Evolutionary conservation across 257 asterid species (phyloP).

Genomic region (Osmanthus fragrans): DNA sequence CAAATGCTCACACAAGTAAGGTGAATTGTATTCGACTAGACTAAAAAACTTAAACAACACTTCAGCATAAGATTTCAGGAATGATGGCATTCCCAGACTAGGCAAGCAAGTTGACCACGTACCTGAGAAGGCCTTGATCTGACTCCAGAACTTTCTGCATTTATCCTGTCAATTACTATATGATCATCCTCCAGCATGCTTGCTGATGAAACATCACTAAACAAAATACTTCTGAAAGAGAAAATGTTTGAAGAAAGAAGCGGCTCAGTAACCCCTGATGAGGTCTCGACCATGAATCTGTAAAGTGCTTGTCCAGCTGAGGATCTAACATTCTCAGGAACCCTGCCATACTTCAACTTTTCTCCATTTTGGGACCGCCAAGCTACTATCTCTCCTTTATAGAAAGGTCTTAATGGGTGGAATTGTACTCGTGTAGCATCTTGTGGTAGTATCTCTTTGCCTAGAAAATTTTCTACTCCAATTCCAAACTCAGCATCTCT

Average conservation of each 20-base stretch:
- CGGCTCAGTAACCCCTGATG: slow-evolving; percentile 54
- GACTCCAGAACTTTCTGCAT: slow-evolving; percentile 48
- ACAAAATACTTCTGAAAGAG: slow-evolving; percentile 75
- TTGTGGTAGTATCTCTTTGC: slow-evolving; percentile 78
- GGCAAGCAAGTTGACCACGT: slow-evolving; percentile 23
- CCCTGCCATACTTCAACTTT: slow-evolving; percentile 81
- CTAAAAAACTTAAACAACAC: slow-evolving; percentile 12
- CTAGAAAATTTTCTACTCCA: slow-evolving; percentile 57
- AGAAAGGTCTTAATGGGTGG: slow-evolving; percentile 93
- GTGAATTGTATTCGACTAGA: not conserved
- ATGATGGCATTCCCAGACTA: slow-evolving; percentile 4
- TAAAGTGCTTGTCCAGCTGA: slow-evolving; percentile 89
- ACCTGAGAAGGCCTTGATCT: slow-evolving; percentile 62
- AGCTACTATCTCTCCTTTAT: slow-evolving; percentile 91
- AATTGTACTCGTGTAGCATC: slow-evolving; percentile 88
- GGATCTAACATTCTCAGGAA: slow-evolving; percentile 83
- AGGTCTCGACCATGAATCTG: slow-evolving; percentile 70
- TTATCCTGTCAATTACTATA: slow-evolving; percentile 30
- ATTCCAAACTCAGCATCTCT: slow-evolving; percentile 43
- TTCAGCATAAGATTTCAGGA: not conserved
- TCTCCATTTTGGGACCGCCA: slow-evolving; percentile 89
- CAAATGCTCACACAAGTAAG: not conserved
- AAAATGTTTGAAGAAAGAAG: slow-evolving; percentile 83
- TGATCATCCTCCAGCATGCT: slow-evolving; percentile 38
- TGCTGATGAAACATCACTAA: slow-evolving; percentile 46